These are phyloP conservation scores for Thozetella sp. DNA, from an alignment of 495 filamentous ascomycete species.

Conservation along the genomic window DNA sequence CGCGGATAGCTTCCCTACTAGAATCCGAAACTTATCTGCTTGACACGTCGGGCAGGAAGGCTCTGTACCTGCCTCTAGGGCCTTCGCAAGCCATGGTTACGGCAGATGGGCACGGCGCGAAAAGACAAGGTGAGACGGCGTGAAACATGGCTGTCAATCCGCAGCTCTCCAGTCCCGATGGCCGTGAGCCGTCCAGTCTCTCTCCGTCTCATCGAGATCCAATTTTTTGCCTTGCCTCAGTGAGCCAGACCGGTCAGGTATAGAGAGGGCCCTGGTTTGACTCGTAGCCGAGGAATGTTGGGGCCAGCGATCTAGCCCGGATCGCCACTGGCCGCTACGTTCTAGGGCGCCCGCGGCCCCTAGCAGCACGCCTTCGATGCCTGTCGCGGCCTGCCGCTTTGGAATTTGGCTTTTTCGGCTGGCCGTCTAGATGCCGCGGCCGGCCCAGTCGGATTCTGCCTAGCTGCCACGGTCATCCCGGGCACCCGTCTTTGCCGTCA, in stretches of 20 bases:
- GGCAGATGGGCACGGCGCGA: background rate
- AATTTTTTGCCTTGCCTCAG: too few species aligned
- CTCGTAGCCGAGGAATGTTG: background rate
- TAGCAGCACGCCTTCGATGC: background rate
- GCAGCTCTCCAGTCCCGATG: background rate
- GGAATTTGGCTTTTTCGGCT: background rate
- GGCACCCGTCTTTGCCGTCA: background rate
- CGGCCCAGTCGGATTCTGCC: background rate
- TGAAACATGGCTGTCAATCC: constrained; percentile 8
- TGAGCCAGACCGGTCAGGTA: background rate
- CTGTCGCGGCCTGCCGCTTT: background rate
- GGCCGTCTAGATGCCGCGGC: background rate
- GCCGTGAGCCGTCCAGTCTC: background rate
- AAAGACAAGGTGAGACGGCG: constrained; percentile 5
- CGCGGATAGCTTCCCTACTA: too few species aligned
- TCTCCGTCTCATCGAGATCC: background rate
- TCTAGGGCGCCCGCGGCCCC: background rate
- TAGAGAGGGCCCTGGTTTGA: background rate
- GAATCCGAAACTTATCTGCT: too few species aligned
- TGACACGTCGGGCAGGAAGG: too few species aligned
- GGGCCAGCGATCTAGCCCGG: background rate
- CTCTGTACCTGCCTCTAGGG: too few species aligned
- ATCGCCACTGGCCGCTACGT: background rate
- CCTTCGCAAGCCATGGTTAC: background rate
- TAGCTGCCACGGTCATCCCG: background rate